Conservation (phyloP, 306 rosid species). For the Quercus mongolica region DNA sequence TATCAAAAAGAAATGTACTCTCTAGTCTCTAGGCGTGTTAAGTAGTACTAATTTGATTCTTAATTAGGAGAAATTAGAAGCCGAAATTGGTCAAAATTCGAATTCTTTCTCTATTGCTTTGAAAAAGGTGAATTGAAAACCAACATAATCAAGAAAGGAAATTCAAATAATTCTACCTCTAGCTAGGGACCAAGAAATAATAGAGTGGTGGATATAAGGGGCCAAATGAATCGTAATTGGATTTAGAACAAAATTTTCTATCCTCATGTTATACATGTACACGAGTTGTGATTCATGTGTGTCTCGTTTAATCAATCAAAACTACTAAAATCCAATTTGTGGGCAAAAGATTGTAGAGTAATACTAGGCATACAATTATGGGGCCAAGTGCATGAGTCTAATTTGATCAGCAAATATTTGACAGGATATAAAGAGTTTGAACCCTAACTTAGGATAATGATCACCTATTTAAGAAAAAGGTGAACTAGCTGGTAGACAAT, state of each 20-base stretch:
- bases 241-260: background rate
- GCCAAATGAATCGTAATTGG: background rate
- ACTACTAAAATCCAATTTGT: background rate
- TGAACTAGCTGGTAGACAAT: too few species aligned
- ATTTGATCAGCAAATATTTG: background rate
- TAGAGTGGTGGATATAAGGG: background rate
- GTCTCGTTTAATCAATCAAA: background rate
- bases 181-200: background rate
- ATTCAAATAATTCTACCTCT: background rate
- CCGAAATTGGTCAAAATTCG: background rate
- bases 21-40: background rate
- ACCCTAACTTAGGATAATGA: background rate
- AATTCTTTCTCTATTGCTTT: background rate
- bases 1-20: background rate
- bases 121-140: background rate
- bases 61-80: too few species aligned
- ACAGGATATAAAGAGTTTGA: background rate
- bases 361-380: background rate
- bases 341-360: background rate
- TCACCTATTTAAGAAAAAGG: background rate
- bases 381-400: background rate
- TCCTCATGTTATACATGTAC: background rate
- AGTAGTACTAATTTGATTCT: background rate
- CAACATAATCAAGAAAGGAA: background rate
- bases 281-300: background rate